Base-by-base conservation (phyloP, 2,329 filamentous ascomycete genomes). In the Chaetomium olivaceum region DNA sequence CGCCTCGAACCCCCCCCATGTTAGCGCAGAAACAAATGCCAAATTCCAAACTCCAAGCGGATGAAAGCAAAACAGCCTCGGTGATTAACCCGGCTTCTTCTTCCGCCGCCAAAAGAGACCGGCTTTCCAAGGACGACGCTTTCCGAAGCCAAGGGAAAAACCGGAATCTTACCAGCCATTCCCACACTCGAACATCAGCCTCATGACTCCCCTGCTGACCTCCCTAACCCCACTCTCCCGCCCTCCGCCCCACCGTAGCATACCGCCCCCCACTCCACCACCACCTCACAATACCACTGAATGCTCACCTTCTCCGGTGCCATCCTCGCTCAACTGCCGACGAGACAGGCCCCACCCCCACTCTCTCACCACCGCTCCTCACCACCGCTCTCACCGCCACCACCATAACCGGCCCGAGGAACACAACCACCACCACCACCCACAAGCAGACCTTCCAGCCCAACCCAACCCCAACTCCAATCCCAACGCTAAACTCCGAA, bases 151-250 rank as follows among this genome's bases (percentile, higher is more conserved):
- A 56, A 23, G 61, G 46, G 25, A 48, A 63, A 56, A 54, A 36
- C 58, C 31, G 58, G 57, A 62, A 59, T 39, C 52, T 43, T 58
- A 3, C 31, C 60, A 12, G 8, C 11, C n/a, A 51, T 36, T 36
- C 16, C 16, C 39, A 14, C 4, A 2, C 4, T 7, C 16, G 6
- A 43, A 19, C 23, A 25, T 43, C 43, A 39, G 39, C 52, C 63
- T 50, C 63, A 61, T 66, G 64, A 64, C 65, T 57, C 39, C 54
- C 58, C 25, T 27, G 48, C 46, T 46, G 36, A 58, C 36, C 54
- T 61, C 27, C 21, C 25, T 23, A 62, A 46, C 43, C 60, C 61
- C 61, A 61, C 61, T 36, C 50, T 25, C 25, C 23, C 31, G 54
- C 58, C 55, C 19, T 43, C 43, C 51, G 54, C 54, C 54, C 54